Evolutionary conservation across 2,329 filamentous ascomycete species (phyloP), one percentile per base, ranked within the genome.

Genomic region (Sporothrix sp.): DNA sequence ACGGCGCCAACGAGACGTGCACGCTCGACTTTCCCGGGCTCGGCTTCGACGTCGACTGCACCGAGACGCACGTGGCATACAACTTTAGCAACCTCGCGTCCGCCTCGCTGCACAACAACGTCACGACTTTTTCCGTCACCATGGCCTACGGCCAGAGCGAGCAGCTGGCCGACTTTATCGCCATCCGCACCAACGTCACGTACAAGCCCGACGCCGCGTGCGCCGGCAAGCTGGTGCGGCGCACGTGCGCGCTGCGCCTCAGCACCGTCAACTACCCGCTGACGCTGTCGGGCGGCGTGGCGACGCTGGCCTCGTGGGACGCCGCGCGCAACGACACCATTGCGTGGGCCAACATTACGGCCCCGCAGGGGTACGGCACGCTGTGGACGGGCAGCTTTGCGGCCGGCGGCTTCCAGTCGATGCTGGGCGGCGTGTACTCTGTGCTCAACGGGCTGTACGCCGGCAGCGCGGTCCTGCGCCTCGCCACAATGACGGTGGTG

Each of bases 1-100:
- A 25, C 23, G 10, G 7, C 13, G 21, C 11, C 30, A 50, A 44
- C 38, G 37, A 38, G 21, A 50, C 48, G 8, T 50, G 48, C 25
- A 13, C 18, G 3, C n/a, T 50, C 16, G 21, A 36, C 32, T 38
- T 44, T 11, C 48, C 48, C 13, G 48, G 39, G 10, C 39, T 32
- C 30, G 48, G 48, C 7, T 50, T 20, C 11, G 48, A 50, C 23
- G 21, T 50, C n/a, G 16, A 18, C 16, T 50, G 48, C 48, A 44
- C 25, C 10, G 30, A 28, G 39, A 21, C 47, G n/a, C 7, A n/a
- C 10, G 16, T 16, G 23, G 2, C 48, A 5, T 50, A 50, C 32
- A 16, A 50, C 23, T 50, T 47, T 44, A 16, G 11, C 30, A n/a
- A 37, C 3, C 4, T 50, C 35, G 35, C 6, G 3, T n/a, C 40